A percentile compares a stretch with the other conserved stretches of the same genome.
These are phyloP conservation scores for Clarkia xantiana DNA, from an alignment of 345 rosid genomes.

Conservation along the genomic window DNA sequence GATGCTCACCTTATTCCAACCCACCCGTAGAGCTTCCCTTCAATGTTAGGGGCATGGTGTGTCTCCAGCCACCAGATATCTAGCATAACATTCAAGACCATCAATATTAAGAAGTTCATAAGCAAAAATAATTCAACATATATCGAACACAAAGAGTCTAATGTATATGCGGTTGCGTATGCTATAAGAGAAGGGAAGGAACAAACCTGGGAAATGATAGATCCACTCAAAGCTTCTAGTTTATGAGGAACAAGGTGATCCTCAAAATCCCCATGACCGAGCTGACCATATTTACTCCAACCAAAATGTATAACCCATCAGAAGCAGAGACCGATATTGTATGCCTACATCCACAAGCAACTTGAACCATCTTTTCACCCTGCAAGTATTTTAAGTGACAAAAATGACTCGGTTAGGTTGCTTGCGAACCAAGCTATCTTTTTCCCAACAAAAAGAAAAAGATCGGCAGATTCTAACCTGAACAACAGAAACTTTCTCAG, in stretches of 20 bases:
- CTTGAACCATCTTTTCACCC: conserved; percentile 73
- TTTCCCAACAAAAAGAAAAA: too few species aligned
- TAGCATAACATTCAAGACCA: too few species aligned
- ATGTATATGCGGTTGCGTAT: too few species aligned
- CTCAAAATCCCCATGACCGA: conserved; percentile 83
- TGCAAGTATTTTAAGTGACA: too few species aligned
- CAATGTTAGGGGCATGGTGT: conserved; percentile 79
- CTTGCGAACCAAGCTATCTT: neutral
- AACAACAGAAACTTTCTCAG: too few species aligned
- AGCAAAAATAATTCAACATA: neutral
- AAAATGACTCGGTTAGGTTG: neutral
- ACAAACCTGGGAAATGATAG: conserved; percentile 59
- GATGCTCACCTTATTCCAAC: conserved; percentile 84
- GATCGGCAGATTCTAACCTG: too few species aligned
- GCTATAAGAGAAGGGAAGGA: too few species aligned
- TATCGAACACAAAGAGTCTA: too few species aligned
- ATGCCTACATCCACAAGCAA: conserved; percentile 99
- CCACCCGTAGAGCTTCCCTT: conserved; percentile 94
- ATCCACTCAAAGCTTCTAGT: conserved; percentile 50
- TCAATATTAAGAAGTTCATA: neutral
- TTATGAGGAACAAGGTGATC: conserved; percentile 83
- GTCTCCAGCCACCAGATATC: too few species aligned
- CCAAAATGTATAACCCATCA: too few species aligned
- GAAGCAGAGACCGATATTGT: too few species aligned
- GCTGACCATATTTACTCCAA: too few species aligned